Conservation (phyloP, 1,139 yeast genomes). For the Pichia sp. region DNA sequence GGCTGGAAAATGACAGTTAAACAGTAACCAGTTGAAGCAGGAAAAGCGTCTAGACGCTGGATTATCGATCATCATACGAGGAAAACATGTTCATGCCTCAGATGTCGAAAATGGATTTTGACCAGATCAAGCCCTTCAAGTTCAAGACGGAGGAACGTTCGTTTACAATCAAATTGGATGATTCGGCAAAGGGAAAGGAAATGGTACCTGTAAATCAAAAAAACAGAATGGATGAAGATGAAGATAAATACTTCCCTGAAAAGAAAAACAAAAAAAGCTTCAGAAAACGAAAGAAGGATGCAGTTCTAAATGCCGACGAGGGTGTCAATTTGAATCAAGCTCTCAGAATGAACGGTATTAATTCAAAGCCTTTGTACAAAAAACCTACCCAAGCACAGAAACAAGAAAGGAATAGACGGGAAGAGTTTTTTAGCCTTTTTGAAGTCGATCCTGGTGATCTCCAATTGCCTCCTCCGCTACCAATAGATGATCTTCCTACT, state of each 20-base stretch:
- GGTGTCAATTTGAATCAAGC: slow-evolving; percentile 10
- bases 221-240: neutral
- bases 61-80: neutral
- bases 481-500: neutral
- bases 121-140: neutral
- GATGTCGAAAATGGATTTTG: neutral
- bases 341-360: slow-evolving; percentile 12
- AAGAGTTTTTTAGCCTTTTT: slow-evolving; percentile 2
- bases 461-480: slow-evolving; percentile 10
- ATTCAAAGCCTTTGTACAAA: slow-evolving; percentile 8
- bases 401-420: slow-evolving; percentile 2
- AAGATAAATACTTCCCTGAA: slow-evolving; percentile 11
- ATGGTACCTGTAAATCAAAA: neutral
- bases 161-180: slow-evolving; percentile 5
- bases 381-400: slow-evolving; percentile 12
- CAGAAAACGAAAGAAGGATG: slow-evolving; percentile 13
- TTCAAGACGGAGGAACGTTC: neutral
- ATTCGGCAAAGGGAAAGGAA: slow-evolving; percentile 4
- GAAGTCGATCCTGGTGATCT: slow-evolving; percentile 6
- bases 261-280: slow-evolving; percentile 11
- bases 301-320: slow-evolving; percentile 13
- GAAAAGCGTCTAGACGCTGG: neutral
- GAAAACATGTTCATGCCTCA: neutral
- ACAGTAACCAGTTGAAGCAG: neutral
- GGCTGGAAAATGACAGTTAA: neutral